phyloP scores from a whole-genome alignment of 176 grass and related monocot species.

The Musa troglodytarum region DNA sequence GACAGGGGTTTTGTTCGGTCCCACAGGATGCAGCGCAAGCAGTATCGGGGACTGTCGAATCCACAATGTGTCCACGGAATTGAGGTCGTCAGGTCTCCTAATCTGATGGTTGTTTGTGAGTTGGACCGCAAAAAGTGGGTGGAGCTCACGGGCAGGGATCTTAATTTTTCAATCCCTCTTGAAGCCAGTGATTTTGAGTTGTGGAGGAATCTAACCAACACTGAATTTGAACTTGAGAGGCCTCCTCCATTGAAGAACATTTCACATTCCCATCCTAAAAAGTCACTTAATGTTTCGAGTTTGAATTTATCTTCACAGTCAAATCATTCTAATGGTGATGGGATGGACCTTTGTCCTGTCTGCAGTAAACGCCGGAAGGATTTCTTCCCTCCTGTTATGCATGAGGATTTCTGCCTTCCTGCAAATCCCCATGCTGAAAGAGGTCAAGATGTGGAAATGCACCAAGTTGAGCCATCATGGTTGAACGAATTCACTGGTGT shows the following conservation, averaged over 20 bases:
- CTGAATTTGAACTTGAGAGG: constrained; percentile 75
- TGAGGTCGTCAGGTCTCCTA: constrained; percentile 58
- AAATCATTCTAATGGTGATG: constrained; percentile 57
- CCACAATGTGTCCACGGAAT: constrained; percentile 91
- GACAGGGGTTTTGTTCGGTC: constrained; percentile 80
- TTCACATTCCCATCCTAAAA: constrained; percentile 44
- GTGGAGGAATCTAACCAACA: constrained; percentile 72
- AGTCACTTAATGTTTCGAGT: constrained; percentile 51
- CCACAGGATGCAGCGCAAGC: constrained; percentile 89
- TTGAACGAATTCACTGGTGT: constrained; percentile 54
- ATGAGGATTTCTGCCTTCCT: constrained; percentile 69
- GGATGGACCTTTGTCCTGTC: constrained; percentile 75
- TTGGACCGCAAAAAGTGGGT: constrained; percentile 72
- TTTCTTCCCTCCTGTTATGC: constrained; percentile 37
- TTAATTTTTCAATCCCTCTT: constrained; percentile 60
- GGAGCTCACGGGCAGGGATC: constrained; percentile 69
- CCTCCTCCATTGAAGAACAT: constrained; percentile 29
- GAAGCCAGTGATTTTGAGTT: constrained; percentile 85
- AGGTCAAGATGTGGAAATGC: constrained; percentile 60
- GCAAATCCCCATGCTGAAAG: constrained; percentile 32
- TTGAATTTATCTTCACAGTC: constrained; percentile 77
- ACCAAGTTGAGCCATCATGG: constrained; percentile 45
- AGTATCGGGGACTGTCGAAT: constrained; percentile 81
- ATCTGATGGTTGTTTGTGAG: constrained; percentile 44
- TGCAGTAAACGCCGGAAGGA: constrained; percentile 76